Evolutionary conservation across 768 basidiomycete species (phyloP).

Genomic region (Lentinus brumalis): DNA sequence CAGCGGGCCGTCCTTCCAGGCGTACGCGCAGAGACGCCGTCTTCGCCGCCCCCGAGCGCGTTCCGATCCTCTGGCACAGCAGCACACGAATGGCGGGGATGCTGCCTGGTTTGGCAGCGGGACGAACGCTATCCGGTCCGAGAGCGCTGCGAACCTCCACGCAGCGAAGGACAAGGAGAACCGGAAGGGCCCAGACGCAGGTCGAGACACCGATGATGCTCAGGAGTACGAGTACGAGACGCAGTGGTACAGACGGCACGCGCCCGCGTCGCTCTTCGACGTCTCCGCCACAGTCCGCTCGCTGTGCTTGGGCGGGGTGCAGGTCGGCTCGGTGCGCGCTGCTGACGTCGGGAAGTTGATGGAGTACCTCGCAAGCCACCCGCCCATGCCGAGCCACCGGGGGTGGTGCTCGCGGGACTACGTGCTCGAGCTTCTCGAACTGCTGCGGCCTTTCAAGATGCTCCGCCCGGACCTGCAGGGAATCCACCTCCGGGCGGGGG

Average conservation of each 20-base stretch:
- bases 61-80: not conserved
- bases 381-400: conserved; percentile 11
- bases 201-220: too few species aligned
- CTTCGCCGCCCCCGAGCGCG: not conserved
- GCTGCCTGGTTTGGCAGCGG: not conserved
- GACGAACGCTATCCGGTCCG: conserved; percentile 1
- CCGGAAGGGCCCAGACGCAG: not conserved
- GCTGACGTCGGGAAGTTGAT: conserved; percentile 18
- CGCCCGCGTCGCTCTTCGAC: conserved; percentile 12
- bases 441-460: conserved; percentile 20
- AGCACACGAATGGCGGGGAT: not conserved
- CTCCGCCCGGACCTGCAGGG: conserved; percentile 14
- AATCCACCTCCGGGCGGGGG: not conserved
- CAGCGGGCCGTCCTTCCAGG: conserved; percentile 22
- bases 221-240: conserved; percentile 9
- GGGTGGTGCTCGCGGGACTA: conserved; percentile 21
- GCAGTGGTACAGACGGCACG: conserved; percentile 18
- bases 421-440: conserved; percentile 21
- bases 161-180: not conserved
- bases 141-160: conserved; percentile 1
- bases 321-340: conserved; percentile 17
- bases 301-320: conserved; percentile 20
- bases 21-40: conserved; percentile 13
- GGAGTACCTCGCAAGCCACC: conserved; percentile 19
- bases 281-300: conserved; percentile 18